Evolutionary conservation across 2,329 filamentous ascomycete species (phyloP), one percentile per base, ranked within the genome.

Genomic region (Ceratocystis eucalypticola): DNA sequence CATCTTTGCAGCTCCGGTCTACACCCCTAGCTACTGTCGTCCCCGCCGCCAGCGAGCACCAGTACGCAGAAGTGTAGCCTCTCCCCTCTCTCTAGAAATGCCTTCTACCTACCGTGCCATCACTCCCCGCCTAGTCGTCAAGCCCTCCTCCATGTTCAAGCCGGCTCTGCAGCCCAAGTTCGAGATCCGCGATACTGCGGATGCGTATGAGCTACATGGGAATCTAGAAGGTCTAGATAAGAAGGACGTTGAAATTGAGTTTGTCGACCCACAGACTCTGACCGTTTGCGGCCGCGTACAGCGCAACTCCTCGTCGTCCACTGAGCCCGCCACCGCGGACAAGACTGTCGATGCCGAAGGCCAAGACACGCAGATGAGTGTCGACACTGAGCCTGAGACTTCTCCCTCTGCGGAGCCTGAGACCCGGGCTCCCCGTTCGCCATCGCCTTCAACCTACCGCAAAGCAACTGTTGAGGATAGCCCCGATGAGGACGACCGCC

Each of bases 141-240:
- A 59, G 55, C 7, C 55, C 12, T n/a, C 55, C 5, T n/a, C 4
- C 15, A 30, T 25, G 12, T 25, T 15, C 55, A 59, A 37, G 55
- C 55, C 28, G 12, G 55, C 55, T 10, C 68, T 66, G 53, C 67
- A 65, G 69, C 66, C 62, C 50, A 67, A 53, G 72, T 89, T 89
- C 73, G 86, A 89, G 70, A 78, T 88, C 69, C 82, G 80, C 73
- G 87, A 89, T 75, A 80, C 79, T n/a, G 80, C 81, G 69, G 75
- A 80, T 15, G 72, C 75, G 67, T 89, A 88, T 73, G 83, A 88
- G 75, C 82, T 89, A 17, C 83, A 88, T 71, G 87, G 86, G 71
- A 86, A 89, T 74, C 80, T 89, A 3, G 85, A 86, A 0, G 87
- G 87, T 64, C 78, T 88, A 69, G 80, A 84, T 63, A 84, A 86